Conservation (phyloP, 164 flowering plant species). For the Vitis cinerea region DNA sequence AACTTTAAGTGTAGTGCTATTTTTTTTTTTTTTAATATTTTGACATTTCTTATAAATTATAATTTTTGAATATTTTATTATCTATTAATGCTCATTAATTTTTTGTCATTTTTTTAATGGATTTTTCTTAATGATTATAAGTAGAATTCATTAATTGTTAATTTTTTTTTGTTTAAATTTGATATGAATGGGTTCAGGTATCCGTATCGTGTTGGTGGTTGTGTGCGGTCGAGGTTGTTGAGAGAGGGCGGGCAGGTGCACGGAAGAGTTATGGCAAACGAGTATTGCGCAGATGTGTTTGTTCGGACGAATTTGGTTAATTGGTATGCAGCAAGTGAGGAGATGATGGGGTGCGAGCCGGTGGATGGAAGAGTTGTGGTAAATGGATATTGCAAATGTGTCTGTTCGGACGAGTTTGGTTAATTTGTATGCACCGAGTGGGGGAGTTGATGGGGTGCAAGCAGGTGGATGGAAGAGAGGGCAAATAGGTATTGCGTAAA, state of each 20-base stretch:
- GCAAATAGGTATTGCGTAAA: conserved; percentile 38
- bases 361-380: conserved; percentile 40
- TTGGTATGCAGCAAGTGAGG: conserved; percentile 33
- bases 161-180: too few relatives aligned
- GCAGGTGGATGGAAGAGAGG: conserved; percentile 53
- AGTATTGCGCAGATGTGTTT: conserved; percentile 39
- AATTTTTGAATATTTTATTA: too few relatives aligned
- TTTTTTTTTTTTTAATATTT: too few relatives aligned
- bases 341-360: conserved; percentile 24
- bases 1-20: too few relatives aligned
- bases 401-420: too few relatives aligned
- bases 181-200: conserved; percentile 46
- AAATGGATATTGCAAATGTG: too few relatives aligned
- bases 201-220: conserved; percentile 49
- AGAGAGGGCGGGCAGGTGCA: conserved; percentile 62
- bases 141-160: too few relatives aligned
- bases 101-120: too few relatives aligned
- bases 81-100: too few relatives aligned
- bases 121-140: too few relatives aligned
- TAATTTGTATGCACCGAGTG: too few relatives aligned
- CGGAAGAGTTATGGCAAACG: conserved; percentile 39
- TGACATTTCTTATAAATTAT: too few relatives aligned
- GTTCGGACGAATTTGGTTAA: conserved; percentile 60
- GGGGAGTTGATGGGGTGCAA: conserved; percentile 40
- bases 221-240: conserved; percentile 31